Percentiles rank a stretch among this genome's conserved stretches.
Evolutionary conservation across 2,329 filamentous ascomycete species (phyloP).

Genomic region (Teratosphaeria nubilosa): DNA sequence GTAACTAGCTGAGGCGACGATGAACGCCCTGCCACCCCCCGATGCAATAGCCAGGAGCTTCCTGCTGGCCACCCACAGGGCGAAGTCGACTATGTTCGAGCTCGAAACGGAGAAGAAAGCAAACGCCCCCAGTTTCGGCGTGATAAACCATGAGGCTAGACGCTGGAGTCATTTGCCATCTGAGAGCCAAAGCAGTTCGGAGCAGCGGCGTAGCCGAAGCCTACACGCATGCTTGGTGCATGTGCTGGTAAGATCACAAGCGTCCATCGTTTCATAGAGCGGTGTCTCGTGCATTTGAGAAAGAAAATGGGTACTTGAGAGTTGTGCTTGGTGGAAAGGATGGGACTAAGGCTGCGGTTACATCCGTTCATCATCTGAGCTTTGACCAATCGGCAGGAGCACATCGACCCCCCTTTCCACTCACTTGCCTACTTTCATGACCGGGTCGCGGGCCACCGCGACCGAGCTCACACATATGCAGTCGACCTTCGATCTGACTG

Average conservation of each 20-base stretch:
- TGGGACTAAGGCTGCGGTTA: not conserved
- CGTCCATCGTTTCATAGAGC: slow-evolving; percentile 4
- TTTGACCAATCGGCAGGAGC: not conserved
- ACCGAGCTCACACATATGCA: not conserved
- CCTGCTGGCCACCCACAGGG: slow-evolving; percentile 1
- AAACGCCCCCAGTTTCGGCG: not conserved
- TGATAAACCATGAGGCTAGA: not conserved
- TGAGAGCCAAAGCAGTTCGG: not conserved
- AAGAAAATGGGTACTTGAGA: not conserved
- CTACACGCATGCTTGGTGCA: not conserved
- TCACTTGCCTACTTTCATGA: not conserved
- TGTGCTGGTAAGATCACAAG: not conserved
- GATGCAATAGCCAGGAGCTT: not conserved
- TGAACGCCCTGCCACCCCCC: not conserved
- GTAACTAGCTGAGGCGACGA: not conserved
- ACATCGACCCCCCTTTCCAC: not conserved
- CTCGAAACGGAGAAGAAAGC: not conserved
- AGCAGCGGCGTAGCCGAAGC: not conserved
- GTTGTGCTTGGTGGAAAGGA: not conserved
- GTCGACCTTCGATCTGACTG: not conserved
- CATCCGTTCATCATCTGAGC: not conserved
- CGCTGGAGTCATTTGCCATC: not conserved
- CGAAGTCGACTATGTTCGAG: not conserved
- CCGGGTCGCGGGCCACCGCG: not conserved
- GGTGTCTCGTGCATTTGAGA: not conserved